These are phyloP conservation scores for Whalleya microplaca DNA, from an alignment of 2,329 filamentous ascomycete species.

Conservation along the genomic window DNA sequence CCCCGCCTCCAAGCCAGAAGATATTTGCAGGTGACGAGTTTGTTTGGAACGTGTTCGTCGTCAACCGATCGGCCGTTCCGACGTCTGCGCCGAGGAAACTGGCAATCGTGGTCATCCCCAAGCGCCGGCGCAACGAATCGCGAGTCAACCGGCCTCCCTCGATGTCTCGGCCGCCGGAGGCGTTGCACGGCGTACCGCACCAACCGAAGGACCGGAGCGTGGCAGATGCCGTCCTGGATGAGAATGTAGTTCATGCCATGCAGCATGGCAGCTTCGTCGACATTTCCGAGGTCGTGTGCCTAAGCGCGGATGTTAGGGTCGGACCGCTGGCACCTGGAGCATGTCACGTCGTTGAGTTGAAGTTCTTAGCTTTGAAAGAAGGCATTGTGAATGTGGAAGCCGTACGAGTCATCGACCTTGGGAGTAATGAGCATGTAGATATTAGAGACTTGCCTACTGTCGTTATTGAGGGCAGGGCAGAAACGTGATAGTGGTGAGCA, in stretches of 20 bases:
- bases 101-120: constrained; percentile 69
- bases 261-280: constrained; percentile 69
- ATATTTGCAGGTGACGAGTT: constrained; percentile 69
- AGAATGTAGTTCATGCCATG: constrained; percentile 71
- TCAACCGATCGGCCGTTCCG: constrained; percentile 64
- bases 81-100: constrained; percentile 61
- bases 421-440: constrained; percentile 76
- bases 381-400: constrained; percentile 74
- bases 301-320: constrained; percentile 74
- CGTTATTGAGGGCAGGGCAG: constrained; percentile 48
- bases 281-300: constrained; percentile 69
- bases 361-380: constrained; percentile 68
- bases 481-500: constrained; percentile 3
- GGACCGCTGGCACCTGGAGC: constrained; percentile 73
- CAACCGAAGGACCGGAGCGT: constrained; percentile 41
- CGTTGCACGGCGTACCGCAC: constrained; percentile 16
- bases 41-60: constrained; percentile 73
- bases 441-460: constrained; percentile 75
- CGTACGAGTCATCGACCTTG: constrained; percentile 73
- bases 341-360: constrained; percentile 74
- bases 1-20: constrained; percentile 51
- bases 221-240: constrained; percentile 72
- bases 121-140: constrained; percentile 61
- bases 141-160: constrained; percentile 58
- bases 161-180: constrained; percentile 46